These are phyloP conservation scores for Solanum pennellii DNA, from an alignment of 257 asterid species.

Conservation along the genomic window DNA sequence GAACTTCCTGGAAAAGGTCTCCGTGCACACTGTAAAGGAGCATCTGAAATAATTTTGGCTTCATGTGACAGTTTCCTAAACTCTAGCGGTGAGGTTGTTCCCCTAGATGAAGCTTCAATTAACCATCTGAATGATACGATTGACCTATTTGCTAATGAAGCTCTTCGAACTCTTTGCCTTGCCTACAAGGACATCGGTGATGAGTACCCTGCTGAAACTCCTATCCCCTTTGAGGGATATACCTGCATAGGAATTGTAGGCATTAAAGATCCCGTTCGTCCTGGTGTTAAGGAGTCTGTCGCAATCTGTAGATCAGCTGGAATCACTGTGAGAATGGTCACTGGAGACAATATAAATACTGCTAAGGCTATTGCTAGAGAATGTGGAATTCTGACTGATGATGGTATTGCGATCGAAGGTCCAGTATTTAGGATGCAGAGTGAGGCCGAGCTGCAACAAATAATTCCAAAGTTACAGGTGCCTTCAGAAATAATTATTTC, in stretches of 20 bases:
- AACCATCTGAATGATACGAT: conserved; percentile 44
- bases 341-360: conserved; percentile 85
- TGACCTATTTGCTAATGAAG: conserved; percentile 66
- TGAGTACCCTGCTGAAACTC: conserved; percentile 29
- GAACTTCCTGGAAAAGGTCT: conserved; percentile 48
- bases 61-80: conserved; percentile 62
- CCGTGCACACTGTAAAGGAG: conserved; percentile 87
- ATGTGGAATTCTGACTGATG: conserved; percentile 77
- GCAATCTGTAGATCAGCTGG: conserved; percentile 80
- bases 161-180: conserved; percentile 75
- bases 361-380: conserved; percentile 94
- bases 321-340: conserved; percentile 75
- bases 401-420: conserved; percentile 83
- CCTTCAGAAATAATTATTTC: not conserved
- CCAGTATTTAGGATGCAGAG: conserved; percentile 67
- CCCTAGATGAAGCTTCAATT: conserved; percentile 34
- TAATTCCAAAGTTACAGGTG: conserved; percentile 84
- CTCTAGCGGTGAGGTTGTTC: conserved; percentile 42
- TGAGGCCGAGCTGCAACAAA: conserved; percentile 54
- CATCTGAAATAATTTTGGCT: conserved; percentile 73
- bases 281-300: conserved; percentile 87
- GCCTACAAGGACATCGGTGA: conserved; percentile 55
- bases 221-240: conserved; percentile 63
- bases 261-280: conserved; percentile 85
- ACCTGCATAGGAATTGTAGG: conserved; percentile 74